phyloP scores from a whole-genome alignment of 2,329 filamentous ascomycete genomes.

The Hymenotorrendiella dingleyae region DNA sequence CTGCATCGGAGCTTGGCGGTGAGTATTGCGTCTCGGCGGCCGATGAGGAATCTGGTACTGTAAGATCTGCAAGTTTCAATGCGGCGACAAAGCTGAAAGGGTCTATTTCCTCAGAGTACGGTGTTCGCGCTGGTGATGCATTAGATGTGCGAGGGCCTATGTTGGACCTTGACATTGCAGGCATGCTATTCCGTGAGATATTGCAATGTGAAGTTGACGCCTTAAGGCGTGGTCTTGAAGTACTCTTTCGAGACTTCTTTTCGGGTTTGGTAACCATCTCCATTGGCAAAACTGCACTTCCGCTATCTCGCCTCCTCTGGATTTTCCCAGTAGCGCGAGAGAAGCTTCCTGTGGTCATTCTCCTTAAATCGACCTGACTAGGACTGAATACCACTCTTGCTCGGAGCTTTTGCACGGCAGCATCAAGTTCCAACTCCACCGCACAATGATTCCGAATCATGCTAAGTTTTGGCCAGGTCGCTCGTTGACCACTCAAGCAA shows the following conservation, averaged over 20 bases:
- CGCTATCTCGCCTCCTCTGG: conserved; percentile 22
- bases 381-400: conserved; percentile 47
- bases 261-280: conserved; percentile 6
- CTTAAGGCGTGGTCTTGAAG: conserved; percentile 19
- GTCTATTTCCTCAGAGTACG: conserved; percentile 10
- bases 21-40: conserved; percentile 26
- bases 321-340: conserved; percentile 7
- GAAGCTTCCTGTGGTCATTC: conserved; percentile 22
- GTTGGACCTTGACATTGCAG: conserved; percentile 8
- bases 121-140: conserved; percentile 11
- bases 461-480: conserved; percentile 86
- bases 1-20: conserved; percentile 23
- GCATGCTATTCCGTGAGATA: conserved; percentile 9
- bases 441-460: conserved; percentile 82
- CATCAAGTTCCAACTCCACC: conserved; percentile 79
- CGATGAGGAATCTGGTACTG: conserved; percentile 23
- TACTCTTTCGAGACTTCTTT: conserved; percentile 10
- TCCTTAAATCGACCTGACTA: conserved; percentile 28
- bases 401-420: conserved; percentile 63
- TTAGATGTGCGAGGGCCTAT: conserved; percentile 12
- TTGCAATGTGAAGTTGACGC: conserved; percentile 17
- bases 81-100: conserved; percentile 12
- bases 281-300: conserved; percentile 9
- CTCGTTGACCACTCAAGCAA: conserved; percentile 71
- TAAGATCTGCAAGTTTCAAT: conserved; percentile 7